Conservation (phyloP, 2,329 filamentous ascomycete species). For the Elsinoe fawcettii region DNA sequence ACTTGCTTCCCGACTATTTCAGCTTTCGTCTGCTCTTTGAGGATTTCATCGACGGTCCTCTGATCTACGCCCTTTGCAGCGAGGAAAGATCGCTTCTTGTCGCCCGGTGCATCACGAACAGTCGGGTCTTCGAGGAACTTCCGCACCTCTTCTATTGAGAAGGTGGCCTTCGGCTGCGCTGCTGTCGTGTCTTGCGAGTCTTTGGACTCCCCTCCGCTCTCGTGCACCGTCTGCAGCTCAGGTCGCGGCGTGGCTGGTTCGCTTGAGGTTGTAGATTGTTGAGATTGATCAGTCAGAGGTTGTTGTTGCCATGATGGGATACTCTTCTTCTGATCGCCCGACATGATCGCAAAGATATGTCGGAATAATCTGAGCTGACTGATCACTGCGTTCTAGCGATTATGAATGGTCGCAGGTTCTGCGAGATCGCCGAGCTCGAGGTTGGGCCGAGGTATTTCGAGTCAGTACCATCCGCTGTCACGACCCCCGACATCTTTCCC, state of each 20-base stretch:
- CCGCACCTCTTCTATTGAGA: slow-evolving; percentile 56
- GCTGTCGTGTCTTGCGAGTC: slow-evolving; percentile 7
- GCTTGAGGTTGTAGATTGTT: neutral
- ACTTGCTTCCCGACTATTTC: neutral
- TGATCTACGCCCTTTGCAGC: slow-evolving; percentile 64
- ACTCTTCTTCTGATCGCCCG: neutral
- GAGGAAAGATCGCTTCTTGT: slow-evolving; percentile 70
- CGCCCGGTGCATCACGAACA: slow-evolving; percentile 59
- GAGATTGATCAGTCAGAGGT: slow-evolving; percentile 3
- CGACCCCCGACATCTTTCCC: neutral
- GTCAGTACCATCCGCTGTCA: neutral
- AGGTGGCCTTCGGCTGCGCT: slow-evolving; percentile 5
- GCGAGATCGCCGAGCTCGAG: neutral
- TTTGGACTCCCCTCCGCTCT: slow-evolving; percentile 1
- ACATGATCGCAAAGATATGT: neutral
- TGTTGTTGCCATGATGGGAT: slow-evolving; percentile 9
- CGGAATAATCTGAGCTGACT: too few relatives aligned
- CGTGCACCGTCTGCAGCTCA: neutral
- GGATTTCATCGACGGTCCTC: slow-evolving; percentile 59
- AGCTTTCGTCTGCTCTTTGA: slow-evolving; percentile 30
- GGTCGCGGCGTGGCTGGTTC: neutral
- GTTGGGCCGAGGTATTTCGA: neutral
- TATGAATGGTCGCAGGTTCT: too few relatives aligned
- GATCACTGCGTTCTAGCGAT: too few relatives aligned
- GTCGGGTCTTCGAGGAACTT: slow-evolving; percentile 68